Evolutionary conservation across 2,329 filamentous ascomycete species (phyloP).

Genomic region (Penicillium sp.): DNA sequence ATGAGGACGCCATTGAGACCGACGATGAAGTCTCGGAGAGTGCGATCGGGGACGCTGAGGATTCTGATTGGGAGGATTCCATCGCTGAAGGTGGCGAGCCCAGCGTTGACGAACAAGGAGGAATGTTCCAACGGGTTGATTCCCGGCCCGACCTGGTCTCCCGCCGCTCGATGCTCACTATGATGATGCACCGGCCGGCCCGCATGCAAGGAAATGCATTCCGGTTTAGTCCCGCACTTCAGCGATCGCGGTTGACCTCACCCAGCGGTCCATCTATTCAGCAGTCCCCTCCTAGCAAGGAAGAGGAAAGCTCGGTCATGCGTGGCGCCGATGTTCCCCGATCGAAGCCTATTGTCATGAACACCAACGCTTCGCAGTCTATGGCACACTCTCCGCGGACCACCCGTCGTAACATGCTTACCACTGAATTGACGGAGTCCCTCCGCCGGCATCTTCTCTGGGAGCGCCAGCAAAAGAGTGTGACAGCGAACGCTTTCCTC

Average conservation of each 20-base stretch:
- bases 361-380: slow-evolving; percentile 59
- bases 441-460: slow-evolving; percentile 83
- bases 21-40: slow-evolving; percentile 69
- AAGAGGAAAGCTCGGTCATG: slow-evolving; percentile 55
- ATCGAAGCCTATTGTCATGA: slow-evolving; percentile 72
- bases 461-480: slow-evolving; percentile 91
- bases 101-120: slow-evolving; percentile 63
- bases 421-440: slow-evolving; percentile 86
- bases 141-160: slow-evolving; percentile 78
- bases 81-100: slow-evolving; percentile 74
- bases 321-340: slow-evolving; percentile 56
- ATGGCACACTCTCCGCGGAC: slow-evolving; percentile 81
- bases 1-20: slow-evolving; percentile 53
- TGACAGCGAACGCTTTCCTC: slow-evolving; percentile 75
- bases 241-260: slow-evolving; percentile 53
- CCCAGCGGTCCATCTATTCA: slow-evolving; percentile 60
- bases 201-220: slow-evolving; percentile 57
- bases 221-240: slow-evolving; percentile 38
- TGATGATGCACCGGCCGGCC: slow-evolving; percentile 76
- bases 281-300: slow-evolving; percentile 50
- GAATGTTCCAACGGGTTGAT: slow-evolving; percentile 81
- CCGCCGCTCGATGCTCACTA: slow-evolving; percentile 76
- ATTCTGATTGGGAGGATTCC: slow-evolving; percentile 56
- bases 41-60: slow-evolving; percentile 63
- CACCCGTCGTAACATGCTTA: slow-evolving; percentile 88